A percentile compares a stretch with the other conserved stretches of the same genome.
Conservation (phyloP, 75 land plant species). For the Gnetum montanum region DNA sequence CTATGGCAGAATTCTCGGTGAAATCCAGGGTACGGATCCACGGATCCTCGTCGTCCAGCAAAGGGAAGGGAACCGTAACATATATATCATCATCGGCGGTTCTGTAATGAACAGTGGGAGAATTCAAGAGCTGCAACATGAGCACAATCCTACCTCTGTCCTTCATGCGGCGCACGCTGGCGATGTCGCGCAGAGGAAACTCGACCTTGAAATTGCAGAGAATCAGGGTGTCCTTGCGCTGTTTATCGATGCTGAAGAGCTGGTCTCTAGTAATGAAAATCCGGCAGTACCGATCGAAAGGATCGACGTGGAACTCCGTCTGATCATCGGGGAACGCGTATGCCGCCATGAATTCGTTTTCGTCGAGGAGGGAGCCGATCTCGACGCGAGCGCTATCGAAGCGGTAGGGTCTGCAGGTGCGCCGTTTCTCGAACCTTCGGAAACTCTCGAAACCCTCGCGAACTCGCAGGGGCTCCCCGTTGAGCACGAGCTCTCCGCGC, state of each 20-base stretch:
- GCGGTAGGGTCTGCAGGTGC: constrained; percentile 22
- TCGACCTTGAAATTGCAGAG: constrained; percentile 70
- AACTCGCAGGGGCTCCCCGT: constrained; percentile 20
- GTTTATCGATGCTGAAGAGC: constrained; percentile 24
- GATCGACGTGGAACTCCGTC: constrained; percentile 56
- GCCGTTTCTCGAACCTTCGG: constrained; percentile 19
- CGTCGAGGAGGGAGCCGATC: constrained; percentile 39
- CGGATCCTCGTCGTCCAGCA: constrained; percentile 89
- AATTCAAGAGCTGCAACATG: constrained; percentile 46
- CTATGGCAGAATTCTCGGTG: constrained; percentile 56
- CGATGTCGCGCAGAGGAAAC: constrained; percentile 46
- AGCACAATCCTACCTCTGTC: constrained; percentile 22
- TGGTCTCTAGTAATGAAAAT: constrained; percentile 38
- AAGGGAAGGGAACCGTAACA: constrained; percentile 30
- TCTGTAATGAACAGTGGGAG: constrained; percentile 64
- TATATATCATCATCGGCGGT: constrained; percentile 83
- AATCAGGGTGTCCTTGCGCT: constrained; percentile 13
- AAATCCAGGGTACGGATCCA: constrained; percentile 91
- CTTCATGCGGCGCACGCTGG: constrained; percentile 29
- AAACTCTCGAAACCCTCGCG: constrained; percentile 37
- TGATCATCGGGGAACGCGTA: constrained; percentile 61
- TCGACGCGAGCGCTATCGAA: constrained; percentile 43
- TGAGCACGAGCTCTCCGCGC: constrained; percentile 16
- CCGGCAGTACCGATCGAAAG: constrained; percentile 36
- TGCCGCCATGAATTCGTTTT: constrained; percentile 36